A percentile compares a stretch with the other conserved stretches of the same genome.
phyloP scores from a whole-genome alignment of 345 rosid species.

The Mercurialis annua region DNA sequence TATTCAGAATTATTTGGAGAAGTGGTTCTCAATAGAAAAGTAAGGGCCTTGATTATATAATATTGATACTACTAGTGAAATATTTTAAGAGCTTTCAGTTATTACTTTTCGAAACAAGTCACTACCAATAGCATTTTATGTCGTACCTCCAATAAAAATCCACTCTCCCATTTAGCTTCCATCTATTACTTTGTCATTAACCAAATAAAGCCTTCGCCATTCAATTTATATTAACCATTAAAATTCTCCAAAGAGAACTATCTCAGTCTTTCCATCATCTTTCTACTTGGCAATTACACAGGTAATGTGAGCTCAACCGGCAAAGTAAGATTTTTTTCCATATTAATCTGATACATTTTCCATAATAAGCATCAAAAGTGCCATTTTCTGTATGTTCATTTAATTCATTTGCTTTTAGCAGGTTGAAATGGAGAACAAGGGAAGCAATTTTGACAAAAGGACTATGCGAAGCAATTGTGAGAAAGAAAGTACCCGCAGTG shows the following conservation, averaged over 20 bases:
- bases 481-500: too few species aligned
- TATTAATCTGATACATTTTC: neutral
- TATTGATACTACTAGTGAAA: too few species aligned
- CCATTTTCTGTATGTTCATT: neutral
- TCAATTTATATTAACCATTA: neutral
- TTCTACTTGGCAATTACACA: neutral
- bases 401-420: neutral
- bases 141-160: neutral
- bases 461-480: neutral
- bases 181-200: neutral
- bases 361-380: neutral
- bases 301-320: neutral
- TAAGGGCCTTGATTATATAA: too few species aligned
- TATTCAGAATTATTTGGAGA: too few species aligned
- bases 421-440: neutral
- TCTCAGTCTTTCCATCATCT: neutral
- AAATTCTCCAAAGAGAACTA: neutral
- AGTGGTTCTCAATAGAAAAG: neutral
- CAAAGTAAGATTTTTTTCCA: neutral
- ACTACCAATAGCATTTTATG: neutral
- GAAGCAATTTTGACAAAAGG: neutral
- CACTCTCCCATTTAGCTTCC: neutral
- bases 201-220: neutral
- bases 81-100: too few species aligned
- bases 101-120: neutral